Percentiles rank a stretch among this genome's conserved stretches.
Conservation (phyloP, 352 stramenopile genomes). For the Phytophthora sansomeana region DNA sequence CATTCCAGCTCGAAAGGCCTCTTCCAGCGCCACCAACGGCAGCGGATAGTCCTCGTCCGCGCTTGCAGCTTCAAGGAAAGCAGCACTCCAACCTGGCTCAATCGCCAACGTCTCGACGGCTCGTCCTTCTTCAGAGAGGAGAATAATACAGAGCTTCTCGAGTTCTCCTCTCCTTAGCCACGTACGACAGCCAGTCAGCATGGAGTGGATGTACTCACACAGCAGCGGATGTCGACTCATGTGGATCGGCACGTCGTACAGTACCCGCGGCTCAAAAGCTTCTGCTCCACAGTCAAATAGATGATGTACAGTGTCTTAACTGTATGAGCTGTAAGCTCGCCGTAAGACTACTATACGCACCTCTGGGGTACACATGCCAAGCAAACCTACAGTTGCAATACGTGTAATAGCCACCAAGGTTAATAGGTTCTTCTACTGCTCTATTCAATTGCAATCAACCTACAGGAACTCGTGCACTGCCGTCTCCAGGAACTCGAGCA, state of each 20-base stretch:
- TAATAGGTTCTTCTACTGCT: background rate
- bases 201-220: constrained; percentile 82
- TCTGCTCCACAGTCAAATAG: constrained; percentile 37
- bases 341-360: constrained; percentile 33
- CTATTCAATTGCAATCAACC: constrained; percentile 8
- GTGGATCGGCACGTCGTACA: constrained; percentile 85
- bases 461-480: constrained; percentile 84
- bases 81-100: constrained; percentile 50
- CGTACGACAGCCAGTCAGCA: constrained; percentile 65
- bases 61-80: constrained; percentile 18
- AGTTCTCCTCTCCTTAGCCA: constrained; percentile 72
- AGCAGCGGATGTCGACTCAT: constrained; percentile 78
- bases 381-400: constrained; percentile 46
- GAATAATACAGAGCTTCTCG: constrained; percentile 70
- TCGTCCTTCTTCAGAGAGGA: constrained; percentile 58
- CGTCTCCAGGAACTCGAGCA: constrained; percentile 84
- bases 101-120: constrained; percentile 62
- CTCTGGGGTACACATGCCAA: constrained; percentile 64
- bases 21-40: constrained; percentile 61
- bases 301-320: background rate
- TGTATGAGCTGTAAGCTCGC: no score
- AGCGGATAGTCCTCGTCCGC: constrained; percentile 40
- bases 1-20: constrained; percentile 66
- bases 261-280: constrained; percentile 63
- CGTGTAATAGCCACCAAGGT: background rate